A percentile compares a stretch with the other conserved stretches of the same genome.
These are phyloP conservation scores for Xylaria sp. DNA, from an alignment of 2,329 filamentous ascomycete genomes.

Conservation along the genomic window DNA sequence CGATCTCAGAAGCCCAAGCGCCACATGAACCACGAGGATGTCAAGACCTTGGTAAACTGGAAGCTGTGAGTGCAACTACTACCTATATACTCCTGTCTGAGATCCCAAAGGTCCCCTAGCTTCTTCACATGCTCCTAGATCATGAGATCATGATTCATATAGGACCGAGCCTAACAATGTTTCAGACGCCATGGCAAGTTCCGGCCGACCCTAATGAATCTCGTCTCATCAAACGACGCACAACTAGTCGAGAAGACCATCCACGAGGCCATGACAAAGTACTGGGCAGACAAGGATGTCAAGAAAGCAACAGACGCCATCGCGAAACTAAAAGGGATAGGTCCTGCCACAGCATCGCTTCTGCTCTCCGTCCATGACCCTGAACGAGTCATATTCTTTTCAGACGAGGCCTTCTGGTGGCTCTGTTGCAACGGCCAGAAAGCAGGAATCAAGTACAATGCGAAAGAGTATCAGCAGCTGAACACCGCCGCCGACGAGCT, in stretches of 20 bases:
- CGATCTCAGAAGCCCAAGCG: constrained; percentile 30
- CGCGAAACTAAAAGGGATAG: constrained; percentile 63
- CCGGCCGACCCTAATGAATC: constrained; percentile 55
- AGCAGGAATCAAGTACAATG: constrained; percentile 60
- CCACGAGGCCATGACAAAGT: constrained; percentile 44
- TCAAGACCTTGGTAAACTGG: constrained; percentile 61
- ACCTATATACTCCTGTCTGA: neutral
- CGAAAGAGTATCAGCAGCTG: constrained; percentile 61
- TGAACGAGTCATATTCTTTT: constrained; percentile 63
- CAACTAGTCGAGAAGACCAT: constrained; percentile 44
- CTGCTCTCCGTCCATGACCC: constrained; percentile 62
- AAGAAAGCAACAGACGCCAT: constrained; percentile 48
- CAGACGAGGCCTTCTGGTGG: constrained; percentile 75
- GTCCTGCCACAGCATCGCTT: constrained; percentile 73
- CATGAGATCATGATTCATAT: neutral
- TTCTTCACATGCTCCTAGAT: neutral
- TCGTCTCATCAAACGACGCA: constrained; percentile 56
- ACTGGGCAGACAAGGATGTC: constrained; percentile 36
- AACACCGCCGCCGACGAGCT: constrained; percentile 40
- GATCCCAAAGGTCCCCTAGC: neutral
- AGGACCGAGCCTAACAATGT: constrained; percentile 10
- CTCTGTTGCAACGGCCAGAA: constrained; percentile 50
- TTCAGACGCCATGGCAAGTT: constrained; percentile 56
- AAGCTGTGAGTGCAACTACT: constrained; percentile 53
- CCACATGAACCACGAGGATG: constrained; percentile 50